A percentile compares a stretch with the other conserved stretches of the same genome.
These are phyloP conservation scores for Astragalus glycyphyllos DNA, from an alignment of 306 rosid species.

Conservation along the genomic window DNA sequence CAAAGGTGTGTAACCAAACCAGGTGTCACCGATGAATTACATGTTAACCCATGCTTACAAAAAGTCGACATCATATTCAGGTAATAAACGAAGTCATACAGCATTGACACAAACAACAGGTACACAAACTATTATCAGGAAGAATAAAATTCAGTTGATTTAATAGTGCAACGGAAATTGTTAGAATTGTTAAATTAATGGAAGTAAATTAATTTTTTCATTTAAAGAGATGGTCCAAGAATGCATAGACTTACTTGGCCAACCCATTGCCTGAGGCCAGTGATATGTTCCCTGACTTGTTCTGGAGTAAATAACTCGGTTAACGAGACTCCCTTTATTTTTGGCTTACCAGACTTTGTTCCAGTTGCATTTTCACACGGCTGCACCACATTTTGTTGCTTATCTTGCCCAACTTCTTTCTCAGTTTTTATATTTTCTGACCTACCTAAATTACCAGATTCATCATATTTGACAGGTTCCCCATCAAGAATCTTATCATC, in stretches of 20 bases:
- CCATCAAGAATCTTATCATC: conserved; percentile 55
- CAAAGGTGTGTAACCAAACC: not conserved
- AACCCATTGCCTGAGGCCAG: conserved; percentile 95
- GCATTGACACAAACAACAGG: not conserved
- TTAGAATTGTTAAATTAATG: conserved; percentile 19
- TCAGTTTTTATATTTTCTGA: conserved; percentile 68
- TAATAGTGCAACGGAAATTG: conserved; percentile 23
- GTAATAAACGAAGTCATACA: not conserved
- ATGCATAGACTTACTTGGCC: conserved; percentile 77
- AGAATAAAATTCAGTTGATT: not conserved
- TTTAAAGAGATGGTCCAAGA: conserved; percentile 5
- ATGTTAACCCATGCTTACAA: conserved; percentile 1
- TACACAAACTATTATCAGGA: conserved; percentile 18
- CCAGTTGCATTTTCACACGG: conserved; percentile 63
- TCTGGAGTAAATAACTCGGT: conserved; percentile 95
- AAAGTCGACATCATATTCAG: conserved; percentile 30
- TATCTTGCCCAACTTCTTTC: conserved; percentile 67
- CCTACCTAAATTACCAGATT: conserved; percentile 59
- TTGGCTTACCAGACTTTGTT: conserved; percentile 97
- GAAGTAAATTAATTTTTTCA: not conserved
- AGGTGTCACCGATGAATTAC: conserved; percentile 6
- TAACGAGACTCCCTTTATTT: conserved; percentile 91
- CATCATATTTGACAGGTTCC: conserved; percentile 55
- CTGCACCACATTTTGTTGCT: conserved; percentile 63
- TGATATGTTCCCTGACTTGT: conserved; percentile 87